These are phyloP conservation scores for Acephala macrosclerotiorum DNA, from an alignment of 2,329 filamentous ascomycete species.

Conservation along the genomic window DNA sequence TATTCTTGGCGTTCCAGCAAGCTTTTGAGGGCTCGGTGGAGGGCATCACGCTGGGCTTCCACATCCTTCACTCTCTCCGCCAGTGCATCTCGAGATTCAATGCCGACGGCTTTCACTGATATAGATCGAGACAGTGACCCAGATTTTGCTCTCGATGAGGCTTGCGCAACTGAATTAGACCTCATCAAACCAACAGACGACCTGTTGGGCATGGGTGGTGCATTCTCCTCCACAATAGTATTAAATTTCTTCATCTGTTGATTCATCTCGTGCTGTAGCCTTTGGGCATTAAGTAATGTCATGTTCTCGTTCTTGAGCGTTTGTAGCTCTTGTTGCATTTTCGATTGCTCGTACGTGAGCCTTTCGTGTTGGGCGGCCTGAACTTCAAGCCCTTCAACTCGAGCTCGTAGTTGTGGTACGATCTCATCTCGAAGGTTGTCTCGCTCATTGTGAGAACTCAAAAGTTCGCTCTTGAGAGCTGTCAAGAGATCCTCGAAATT, in stretches of 20 bases:
- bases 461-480: conserved; percentile 82
- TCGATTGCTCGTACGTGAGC: conserved; percentile 79
- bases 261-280: conserved; percentile 55
- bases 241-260: conserved; percentile 58
- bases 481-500: conserved; percentile 93
- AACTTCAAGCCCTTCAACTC: conserved; percentile 79
- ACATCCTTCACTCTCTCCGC: conserved; percentile 89
- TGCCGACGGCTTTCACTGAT: conserved; percentile 49
- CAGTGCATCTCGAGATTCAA: conserved; percentile 66
- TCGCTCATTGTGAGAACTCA: conserved; percentile 83
- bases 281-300: conserved; percentile 52
- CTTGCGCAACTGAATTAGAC: conserved; percentile 69
- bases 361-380: conserved; percentile 77
- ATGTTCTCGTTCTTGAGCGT: conserved; percentile 72
- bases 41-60: conserved; percentile 89
- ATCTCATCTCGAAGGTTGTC: conserved; percentile 92
- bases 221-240: conserved; percentile 67
- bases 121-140: conserved; percentile 63
- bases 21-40: conserved; percentile 86
- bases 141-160: conserved; percentile 39
- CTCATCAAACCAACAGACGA: conserved; percentile 60
- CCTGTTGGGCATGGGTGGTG: conserved; percentile 21
- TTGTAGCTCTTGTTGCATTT: conserved; percentile 87
- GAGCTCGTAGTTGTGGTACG: conserved; percentile 78
- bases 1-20: conserved; percentile 85